These are phyloP conservation scores for Sporothrix inflata DNA, from an alignment of 2,329 filamentous ascomycete species.

Conservation along the genomic window DNA sequence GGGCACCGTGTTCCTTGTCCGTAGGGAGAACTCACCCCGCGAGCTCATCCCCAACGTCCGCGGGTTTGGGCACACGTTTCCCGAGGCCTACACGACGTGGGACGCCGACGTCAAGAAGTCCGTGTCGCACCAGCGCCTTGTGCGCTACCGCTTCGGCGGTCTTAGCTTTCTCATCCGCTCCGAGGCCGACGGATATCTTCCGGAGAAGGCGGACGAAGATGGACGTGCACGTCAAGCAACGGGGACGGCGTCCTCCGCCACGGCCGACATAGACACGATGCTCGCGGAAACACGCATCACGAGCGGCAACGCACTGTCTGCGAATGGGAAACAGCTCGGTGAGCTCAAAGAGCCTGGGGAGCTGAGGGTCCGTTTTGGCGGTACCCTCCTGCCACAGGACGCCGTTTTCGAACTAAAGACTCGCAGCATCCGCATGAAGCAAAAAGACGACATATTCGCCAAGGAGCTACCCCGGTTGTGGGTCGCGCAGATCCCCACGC, in stretches of 20 bases:
- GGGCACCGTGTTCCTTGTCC: constrained; percentile 59
- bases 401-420: constrained; percentile 52
- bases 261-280: not conserved
- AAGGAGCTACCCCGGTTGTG: constrained; percentile 49
- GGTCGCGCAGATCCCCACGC: constrained; percentile 45
- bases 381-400: constrained; percentile 39
- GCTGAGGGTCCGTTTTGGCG: constrained; percentile 35
- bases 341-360: not conserved
- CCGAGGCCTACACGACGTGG: constrained; percentile 69
- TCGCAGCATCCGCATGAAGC: constrained; percentile 39
- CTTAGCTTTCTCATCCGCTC: constrained; percentile 58
- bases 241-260: too few relatives aligned
- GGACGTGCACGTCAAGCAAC: constrained; percentile 63
- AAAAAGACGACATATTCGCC: constrained; percentile 38
- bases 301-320: not conserved
- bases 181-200: constrained; percentile 60
- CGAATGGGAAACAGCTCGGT: not conserved
- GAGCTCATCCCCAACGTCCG: constrained; percentile 58
- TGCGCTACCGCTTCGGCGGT: constrained; percentile 61
- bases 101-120: constrained; percentile 57
- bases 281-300: not conserved
- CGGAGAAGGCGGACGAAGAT: constrained; percentile 48
- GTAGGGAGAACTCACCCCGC: constrained; percentile 62
- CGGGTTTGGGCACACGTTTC: constrained; percentile 69
- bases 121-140: constrained; percentile 63